Evolutionary conservation across 1,139 yeast species (phyloP), one percentile per base, ranked within the genome.

Genomic region (Candida tetrigidarum): DNA sequence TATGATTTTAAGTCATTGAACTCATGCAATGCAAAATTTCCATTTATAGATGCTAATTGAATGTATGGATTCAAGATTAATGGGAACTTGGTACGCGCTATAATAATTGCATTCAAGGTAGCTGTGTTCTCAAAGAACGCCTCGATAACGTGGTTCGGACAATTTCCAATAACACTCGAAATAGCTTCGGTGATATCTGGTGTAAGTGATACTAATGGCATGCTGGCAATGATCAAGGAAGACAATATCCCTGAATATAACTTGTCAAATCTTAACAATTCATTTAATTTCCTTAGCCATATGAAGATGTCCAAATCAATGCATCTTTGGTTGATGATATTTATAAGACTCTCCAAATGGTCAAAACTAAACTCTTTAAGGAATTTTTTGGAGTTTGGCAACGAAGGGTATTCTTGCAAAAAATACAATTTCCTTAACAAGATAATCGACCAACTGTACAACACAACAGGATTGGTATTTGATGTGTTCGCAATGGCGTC

Each of bases 21-120:
- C 51, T 84, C 87, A 48, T 78, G 80, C 50, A 78, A 74, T 0
- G 96, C 95, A 58, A 83, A 78, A 43, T 77, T 78, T 1, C 87
- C 83, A 53, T 86, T 84, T 23, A 83, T 77, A 10, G 85, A 73
- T 3, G 86, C 74, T 11, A 90, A 57, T 44, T 80, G 75, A 34
- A 89, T 64, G 51, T 84, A 84, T 1, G 95, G 86, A 2, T 74
- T 62, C 14, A 88, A 62, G 2, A 82, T 71, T n/a, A 82, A 70
- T 0, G 97, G 97, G 51, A 88, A 78, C 56, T 90, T 89, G 0
- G 95, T 85, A 49, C 85, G 74, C 0, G 90, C 66, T 25, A 89
- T 59, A 14, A 80, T 69, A 25, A 89, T 58, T n/a, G 83, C 71
- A 46, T 78, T 76, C 37, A 77, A 76, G 3, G 84, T 78, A 15